phyloP scores from a whole-genome alignment of 257 asterid species.

The Solanum commersonii region DNA sequence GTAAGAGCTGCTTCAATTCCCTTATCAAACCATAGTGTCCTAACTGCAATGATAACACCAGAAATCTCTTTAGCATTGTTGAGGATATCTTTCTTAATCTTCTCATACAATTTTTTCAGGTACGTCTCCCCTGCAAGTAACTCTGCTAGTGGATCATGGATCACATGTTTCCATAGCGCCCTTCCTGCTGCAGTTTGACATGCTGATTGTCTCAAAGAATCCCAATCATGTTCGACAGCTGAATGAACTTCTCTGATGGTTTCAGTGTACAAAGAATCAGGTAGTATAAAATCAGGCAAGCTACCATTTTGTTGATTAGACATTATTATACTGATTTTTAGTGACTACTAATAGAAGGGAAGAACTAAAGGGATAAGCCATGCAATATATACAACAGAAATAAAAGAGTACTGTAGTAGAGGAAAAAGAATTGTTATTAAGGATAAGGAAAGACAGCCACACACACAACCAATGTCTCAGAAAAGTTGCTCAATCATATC shows the following conservation, averaged over 20 bases:
- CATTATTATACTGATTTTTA: constrained; percentile 30
- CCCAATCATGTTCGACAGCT: constrained; percentile 67
- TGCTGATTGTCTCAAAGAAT: constrained; percentile 52
- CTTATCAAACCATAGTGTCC: constrained; percentile 92
- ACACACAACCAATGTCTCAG: constrained; percentile 59
- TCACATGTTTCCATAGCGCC: constrained; percentile 78
- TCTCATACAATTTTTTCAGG: constrained; percentile 57
- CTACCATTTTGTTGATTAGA: constrained; percentile 41
- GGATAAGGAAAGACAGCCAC: constrained; percentile 96
- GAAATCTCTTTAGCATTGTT: constrained; percentile 79
- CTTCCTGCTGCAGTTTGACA: constrained; percentile 97
- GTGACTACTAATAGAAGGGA: constrained; percentile 29
- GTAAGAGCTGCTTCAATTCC: constrained; percentile 73
- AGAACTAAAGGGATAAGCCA: constrained; percentile 25
- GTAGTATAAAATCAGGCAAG: constrained; percentile 38
- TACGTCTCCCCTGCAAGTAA: constrained; percentile 78
- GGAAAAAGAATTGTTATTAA: constrained; percentile 9
- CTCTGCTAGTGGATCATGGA: constrained; percentile 74
- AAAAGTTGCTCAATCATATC: constrained; percentile 30
- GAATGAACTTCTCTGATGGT: constrained; percentile 50
- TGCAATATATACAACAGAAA: constrained; percentile 21
- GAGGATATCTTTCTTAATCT: constrained; percentile 74
- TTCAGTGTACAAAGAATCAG: constrained; percentile 38
- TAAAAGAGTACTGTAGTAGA: background rate
- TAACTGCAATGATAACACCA: constrained; percentile 83